These are phyloP conservation scores for Pythium phragmitis DNA, from an alignment of 352 stramenopile species.

Conservation along the genomic window DNA sequence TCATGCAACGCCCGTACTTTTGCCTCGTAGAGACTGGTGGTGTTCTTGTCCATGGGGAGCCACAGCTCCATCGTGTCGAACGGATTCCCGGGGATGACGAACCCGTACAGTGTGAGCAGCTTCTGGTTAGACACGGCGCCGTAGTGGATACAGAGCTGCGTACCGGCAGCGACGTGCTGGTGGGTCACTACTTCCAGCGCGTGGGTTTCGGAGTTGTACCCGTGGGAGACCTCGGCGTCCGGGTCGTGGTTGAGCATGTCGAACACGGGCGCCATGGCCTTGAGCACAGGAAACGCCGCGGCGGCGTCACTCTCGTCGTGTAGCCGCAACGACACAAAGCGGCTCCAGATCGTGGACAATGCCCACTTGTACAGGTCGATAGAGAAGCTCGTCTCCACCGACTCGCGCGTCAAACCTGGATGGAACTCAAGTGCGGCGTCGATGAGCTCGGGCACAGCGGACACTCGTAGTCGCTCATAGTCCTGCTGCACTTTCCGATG, in stretches of 20 bases:
- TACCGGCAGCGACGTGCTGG: slow-evolving; percentile 68
- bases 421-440: slow-evolving; percentile 31
- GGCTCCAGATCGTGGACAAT: slow-evolving; percentile 86
- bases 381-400: slow-evolving; percentile 43
- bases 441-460: slow-evolving; percentile 51
- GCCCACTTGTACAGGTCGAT: slow-evolving; percentile 80
- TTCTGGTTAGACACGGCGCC: slow-evolving; percentile 82
- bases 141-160: slow-evolving; percentile 83
- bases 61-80: slow-evolving; percentile 76
- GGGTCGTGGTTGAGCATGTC: slow-evolving; percentile 88
- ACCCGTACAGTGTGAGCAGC: slow-evolving; percentile 76
- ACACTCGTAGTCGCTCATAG: slow-evolving; percentile 40
- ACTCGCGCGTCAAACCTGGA: slow-evolving; percentile 32
- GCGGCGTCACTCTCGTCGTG: slow-evolving; percentile 1
- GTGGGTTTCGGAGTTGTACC: slow-evolving; percentile 48
- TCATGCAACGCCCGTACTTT: slow-evolving; percentile 45
- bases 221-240: slow-evolving; percentile 70
- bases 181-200: slow-evolving; percentile 68
- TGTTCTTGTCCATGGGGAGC: slow-evolving; percentile 58
- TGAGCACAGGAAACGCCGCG: slow-evolving; percentile 33
- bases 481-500: slow-evolving; percentile 50
- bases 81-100: slow-evolving; percentile 64
- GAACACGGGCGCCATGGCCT: slow-evolving; percentile 84
- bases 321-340: slow-evolving; percentile 72
- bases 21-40: slow-evolving; percentile 40